Evolutionary conservation across 1,284 basidiomycete species (phyloP).

Genomic region (Ganoderma resinaceum): DNA sequence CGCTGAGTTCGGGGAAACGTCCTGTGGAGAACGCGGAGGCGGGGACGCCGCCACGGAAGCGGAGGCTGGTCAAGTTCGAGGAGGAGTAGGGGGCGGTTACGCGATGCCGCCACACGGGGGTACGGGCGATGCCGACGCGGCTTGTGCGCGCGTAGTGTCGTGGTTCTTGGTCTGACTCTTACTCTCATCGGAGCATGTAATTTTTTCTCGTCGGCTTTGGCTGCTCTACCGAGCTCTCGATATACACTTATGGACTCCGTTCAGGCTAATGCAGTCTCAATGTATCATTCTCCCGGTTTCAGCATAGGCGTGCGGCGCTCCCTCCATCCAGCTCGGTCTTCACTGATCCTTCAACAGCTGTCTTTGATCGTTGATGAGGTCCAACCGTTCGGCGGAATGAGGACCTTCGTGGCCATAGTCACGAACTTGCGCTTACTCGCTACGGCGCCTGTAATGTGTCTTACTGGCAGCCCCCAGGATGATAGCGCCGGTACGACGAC

Average conservation of each 20-base stretch:
- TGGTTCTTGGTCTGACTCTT: not conserved
- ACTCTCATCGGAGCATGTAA: constrained; percentile 2
- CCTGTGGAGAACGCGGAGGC: constrained; percentile 19
- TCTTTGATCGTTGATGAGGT: no score
- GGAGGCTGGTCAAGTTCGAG: constrained; percentile 24
- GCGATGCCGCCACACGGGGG: not conserved
- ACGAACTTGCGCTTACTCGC: not conserved
- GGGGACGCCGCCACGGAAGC: constrained; percentile 29
- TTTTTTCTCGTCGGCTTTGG: not conserved
- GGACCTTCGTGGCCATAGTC: not conserved
- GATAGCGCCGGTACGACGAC: not conserved
- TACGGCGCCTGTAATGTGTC: not conserved
- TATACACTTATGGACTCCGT: not conserved
- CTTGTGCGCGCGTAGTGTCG: not conserved
- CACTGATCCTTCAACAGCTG: not conserved
- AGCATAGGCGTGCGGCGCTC: not conserved
- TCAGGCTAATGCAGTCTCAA: not conserved
- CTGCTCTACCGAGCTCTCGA: not conserved
- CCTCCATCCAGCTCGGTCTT: not conserved
- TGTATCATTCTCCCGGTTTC: not conserved
- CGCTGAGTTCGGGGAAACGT: constrained; percentile 20
- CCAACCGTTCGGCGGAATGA: no score
- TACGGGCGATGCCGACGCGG: not conserved
- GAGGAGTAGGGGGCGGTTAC: constrained; percentile 6
- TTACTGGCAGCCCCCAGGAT: not conserved